Evolutionary conservation across 1,284 basidiomycete genomes (phyloP).

Genomic region (Austroboletus niveus): DNA sequence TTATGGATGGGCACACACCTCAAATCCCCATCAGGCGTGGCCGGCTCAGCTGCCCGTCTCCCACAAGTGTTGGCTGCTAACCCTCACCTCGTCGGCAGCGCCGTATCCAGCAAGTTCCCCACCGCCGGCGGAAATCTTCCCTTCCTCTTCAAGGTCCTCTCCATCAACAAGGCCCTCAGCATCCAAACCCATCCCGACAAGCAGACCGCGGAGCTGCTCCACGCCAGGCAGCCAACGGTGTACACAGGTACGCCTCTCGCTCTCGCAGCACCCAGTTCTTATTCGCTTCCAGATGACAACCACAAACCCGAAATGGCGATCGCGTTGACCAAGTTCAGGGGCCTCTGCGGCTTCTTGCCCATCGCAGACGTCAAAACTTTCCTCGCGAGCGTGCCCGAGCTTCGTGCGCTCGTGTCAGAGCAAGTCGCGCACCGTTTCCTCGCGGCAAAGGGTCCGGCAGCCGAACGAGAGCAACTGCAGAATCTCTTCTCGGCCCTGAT

Average conservation of each 20-base stretch:
- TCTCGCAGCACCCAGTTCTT: constrained; percentile 2
- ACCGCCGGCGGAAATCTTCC: constrained; percentile 74
- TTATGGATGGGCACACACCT: constrained; percentile 99
- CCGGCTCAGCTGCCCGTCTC: constrained; percentile 47
- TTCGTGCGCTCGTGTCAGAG: constrained; percentile 69
- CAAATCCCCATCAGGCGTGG: constrained; percentile 75
- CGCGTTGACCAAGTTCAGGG: constrained; percentile 88
- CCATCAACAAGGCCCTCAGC: constrained; percentile 91
- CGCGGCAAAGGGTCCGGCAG: constrained; percentile 41
- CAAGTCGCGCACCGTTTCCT: constrained; percentile 49
- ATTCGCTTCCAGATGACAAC: constrained; percentile 61
- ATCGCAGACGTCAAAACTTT: constrained; percentile 67
- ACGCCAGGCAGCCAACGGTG: constrained; percentile 74
- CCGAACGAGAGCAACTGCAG: constrained; percentile 43
- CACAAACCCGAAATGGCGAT: constrained; percentile 99
- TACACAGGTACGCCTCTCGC: constrained; percentile 73
- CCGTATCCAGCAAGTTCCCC: constrained; percentile 63
- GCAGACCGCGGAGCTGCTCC: constrained; percentile 76
- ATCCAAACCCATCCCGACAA: constrained; percentile 99
- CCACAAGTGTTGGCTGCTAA: constrained; percentile 63
- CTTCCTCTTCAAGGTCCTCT: constrained; percentile 92
- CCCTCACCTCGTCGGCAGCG: constrained; percentile 67
- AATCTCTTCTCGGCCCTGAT: constrained; percentile 83
- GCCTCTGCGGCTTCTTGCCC: constrained; percentile 90
- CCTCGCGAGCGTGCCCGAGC: constrained; percentile 75